Percentiles rank a stretch among this genome's conserved stretches.
These are phyloP conservation scores for Linderniella brevidens DNA, from an alignment of 257 asterid species.

Conservation along the genomic window DNA sequence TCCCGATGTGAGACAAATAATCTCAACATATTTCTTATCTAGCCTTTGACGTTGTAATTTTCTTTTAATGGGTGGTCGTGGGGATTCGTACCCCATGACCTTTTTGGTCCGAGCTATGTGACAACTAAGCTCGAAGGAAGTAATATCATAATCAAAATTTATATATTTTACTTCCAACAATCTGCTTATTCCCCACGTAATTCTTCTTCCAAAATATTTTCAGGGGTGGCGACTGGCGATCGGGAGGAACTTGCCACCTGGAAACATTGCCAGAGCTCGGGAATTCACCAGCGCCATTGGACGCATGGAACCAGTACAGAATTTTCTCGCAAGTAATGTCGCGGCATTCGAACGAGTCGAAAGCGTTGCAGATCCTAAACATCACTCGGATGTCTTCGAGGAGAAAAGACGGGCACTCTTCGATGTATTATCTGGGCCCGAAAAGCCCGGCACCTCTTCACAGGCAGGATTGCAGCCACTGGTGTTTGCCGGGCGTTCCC, in stretches of 20 bases:
- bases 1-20: no score
- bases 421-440: conserved; percentile 62
- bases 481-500: conserved; percentile 89
- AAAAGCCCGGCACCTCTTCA: conserved; percentile 36
- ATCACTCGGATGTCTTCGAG: conserved; percentile 59
- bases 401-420: conserved; percentile 78
- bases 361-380: conserved; percentile 30
- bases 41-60: no score
- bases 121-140: neutral
- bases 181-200: no score
- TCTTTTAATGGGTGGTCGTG: neutral
- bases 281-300: conserved; percentile 43
- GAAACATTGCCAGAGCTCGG: conserved; percentile 71
- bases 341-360: conserved; percentile 16
- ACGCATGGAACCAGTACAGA: conserved; percentile 38
- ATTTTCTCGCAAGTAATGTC: conserved; percentile 25
- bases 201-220: no score
- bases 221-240: conserved; percentile 89
- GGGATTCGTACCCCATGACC: no score
- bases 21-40: no score
- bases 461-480: conserved; percentile 88
- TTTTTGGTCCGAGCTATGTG: no score
- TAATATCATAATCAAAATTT: no score
- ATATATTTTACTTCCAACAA: no score
- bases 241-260: conserved; percentile 59